Percentiles rank a stretch among this genome's conserved stretches.
Evolutionary conservation across 2,329 filamentous ascomycete genomes (phyloP).

Genomic region (Lomentospora prolificans): DNA sequence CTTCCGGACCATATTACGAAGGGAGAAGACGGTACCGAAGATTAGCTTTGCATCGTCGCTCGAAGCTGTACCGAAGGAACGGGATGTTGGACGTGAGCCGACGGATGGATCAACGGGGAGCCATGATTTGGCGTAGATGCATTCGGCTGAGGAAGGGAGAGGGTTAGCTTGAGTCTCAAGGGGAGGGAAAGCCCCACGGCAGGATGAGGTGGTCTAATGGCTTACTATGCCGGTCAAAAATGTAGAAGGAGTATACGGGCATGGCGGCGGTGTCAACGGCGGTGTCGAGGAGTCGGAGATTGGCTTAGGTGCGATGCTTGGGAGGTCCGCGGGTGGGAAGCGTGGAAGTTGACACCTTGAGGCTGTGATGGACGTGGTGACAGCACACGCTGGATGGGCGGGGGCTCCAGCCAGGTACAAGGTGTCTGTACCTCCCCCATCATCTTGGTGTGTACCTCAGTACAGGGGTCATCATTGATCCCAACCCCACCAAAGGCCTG

Average conservation of each 20-base stretch:
- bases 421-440: neutral
- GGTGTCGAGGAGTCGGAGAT: neutral
- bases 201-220: neutral
- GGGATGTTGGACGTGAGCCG: conserved; percentile 33
- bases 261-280: conserved; percentile 43
- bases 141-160: conserved; percentile 60
- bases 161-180: neutral
- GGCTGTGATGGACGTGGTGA: neutral
- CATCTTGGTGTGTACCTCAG: no score
- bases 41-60: conserved; percentile 91
- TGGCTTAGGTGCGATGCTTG: neutral
- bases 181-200: no score
- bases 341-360: neutral
- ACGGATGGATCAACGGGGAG: conserved; percentile 33
- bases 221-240: conserved; percentile 96
- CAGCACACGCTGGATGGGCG: neutral
- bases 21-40: conserved; percentile 91
- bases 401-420: neutral
- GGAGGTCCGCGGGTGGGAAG: neutral
- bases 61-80: conserved; percentile 21
- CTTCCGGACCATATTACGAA: conserved; percentile 95
- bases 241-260: conserved; percentile 96
- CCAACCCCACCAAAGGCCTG: no score
- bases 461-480: no score
- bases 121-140: conserved; percentile 92